A percentile compares a stretch with the other conserved stretches of the same genome.
These are phyloP conservation scores for Perilla frutescens DNA, from an alignment of 257 asterid genomes.

Conservation along the genomic window DNA sequence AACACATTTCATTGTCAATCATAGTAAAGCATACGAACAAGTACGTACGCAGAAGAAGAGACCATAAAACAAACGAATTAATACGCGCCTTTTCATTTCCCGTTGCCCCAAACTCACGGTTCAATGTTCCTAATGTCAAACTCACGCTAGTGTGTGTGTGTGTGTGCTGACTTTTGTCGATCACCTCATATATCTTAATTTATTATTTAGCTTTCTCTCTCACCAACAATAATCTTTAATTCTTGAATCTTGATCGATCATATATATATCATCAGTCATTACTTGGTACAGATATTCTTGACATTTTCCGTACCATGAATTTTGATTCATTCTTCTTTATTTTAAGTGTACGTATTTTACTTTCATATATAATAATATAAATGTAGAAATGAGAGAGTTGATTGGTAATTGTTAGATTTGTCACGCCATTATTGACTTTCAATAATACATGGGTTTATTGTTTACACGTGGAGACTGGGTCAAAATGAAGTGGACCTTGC, in stretches of 20 bases:
- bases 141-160: background rate
- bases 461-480: constrained; percentile 20
- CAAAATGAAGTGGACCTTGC: constrained; percentile 37
- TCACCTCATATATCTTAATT: background rate
- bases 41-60: background rate
- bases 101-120: constrained; percentile 33
- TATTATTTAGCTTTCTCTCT: background rate
- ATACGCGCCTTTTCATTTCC: background rate
- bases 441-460: background rate
- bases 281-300: background rate
- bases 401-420: constrained; percentile 14
- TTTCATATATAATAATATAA: background rate
- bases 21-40: too few species aligned
- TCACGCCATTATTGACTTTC: constrained; percentile 45
- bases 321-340: constrained; percentile 29
- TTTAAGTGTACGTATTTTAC: background rate
- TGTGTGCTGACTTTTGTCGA: constrained; percentile 26
- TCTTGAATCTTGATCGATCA: too few species aligned
- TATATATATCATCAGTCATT: background rate
- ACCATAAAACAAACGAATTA: background rate
- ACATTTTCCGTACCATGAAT: constrained; percentile 3
- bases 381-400: background rate
- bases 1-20: constrained; percentile 14
- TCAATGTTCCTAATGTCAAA: constrained; percentile 6
- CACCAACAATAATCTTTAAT: background rate